phyloP scores from a whole-genome alignment of 2,329 filamentous ascomycete species.

The Fusarium mexicanum region DNA sequence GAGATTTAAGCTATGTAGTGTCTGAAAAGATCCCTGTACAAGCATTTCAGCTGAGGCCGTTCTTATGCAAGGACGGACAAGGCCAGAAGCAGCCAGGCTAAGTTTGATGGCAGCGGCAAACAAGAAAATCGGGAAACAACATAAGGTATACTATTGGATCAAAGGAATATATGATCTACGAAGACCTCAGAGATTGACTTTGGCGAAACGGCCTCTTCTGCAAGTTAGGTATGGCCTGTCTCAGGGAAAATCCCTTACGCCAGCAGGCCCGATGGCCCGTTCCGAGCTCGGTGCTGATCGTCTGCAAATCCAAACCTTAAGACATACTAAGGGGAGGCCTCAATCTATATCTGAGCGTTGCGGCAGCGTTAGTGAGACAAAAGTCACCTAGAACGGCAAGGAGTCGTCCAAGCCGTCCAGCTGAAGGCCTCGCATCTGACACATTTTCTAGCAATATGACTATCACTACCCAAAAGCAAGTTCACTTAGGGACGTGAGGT shows the following conservation, averaged over 20 bases:
- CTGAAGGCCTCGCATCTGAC: background rate
- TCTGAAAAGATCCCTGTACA: background rate
- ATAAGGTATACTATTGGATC: background rate
- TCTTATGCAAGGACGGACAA: background rate
- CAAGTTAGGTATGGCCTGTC: background rate
- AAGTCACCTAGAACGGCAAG: background rate
- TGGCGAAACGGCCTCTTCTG: background rate
- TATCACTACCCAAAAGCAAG: background rate
- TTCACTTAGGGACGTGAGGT: background rate
- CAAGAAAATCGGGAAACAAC: background rate
- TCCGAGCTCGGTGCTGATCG: background rate
- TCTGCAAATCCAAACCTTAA: background rate
- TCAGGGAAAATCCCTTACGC: background rate
- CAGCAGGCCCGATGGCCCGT: background rate
- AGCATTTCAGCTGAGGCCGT: background rate
- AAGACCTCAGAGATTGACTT: background rate
- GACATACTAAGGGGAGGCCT: background rate
- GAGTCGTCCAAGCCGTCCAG: background rate
- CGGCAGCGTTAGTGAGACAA: background rate
- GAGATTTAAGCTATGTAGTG: background rate
- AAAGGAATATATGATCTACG: background rate
- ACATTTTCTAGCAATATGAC: background rate
- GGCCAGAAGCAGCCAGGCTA: background rate
- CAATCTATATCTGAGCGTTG: background rate
- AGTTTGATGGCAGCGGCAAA: too few species aligned